phyloP scores from a whole-genome alignment of 1,284 basidiomycete genomes.

The Phlebopus sp. region DNA sequence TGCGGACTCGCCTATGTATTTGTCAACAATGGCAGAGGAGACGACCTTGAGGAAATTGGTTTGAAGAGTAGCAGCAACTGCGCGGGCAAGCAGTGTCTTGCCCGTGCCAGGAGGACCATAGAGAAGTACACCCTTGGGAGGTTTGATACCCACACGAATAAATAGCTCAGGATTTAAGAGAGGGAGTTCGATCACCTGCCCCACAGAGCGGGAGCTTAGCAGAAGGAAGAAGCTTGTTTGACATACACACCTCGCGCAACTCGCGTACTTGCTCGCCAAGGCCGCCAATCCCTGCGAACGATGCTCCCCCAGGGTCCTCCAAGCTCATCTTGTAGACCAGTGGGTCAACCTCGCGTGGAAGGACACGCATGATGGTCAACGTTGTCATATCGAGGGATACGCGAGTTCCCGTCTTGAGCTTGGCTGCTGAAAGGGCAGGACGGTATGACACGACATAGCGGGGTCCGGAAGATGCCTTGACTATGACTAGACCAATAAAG shows the following conservation, averaged over 20 bases:
- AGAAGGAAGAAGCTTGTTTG: neutral
- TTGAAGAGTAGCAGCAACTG: constrained; percentile 92
- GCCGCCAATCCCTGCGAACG: constrained; percentile 97
- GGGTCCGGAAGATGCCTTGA: constrained; percentile 97
- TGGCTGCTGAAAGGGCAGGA: constrained; percentile 86
- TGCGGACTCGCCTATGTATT: constrained; percentile 98
- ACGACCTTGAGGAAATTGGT: constrained; percentile 99
- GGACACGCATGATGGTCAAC: constrained; percentile 96
- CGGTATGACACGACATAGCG: constrained; percentile 99
- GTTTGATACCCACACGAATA: constrained; percentile 92
- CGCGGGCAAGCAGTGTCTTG: constrained; percentile 93
- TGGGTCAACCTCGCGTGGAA: constrained; percentile 97
- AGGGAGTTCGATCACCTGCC: constrained; percentile 91
- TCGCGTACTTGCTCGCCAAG: constrained; percentile 96
- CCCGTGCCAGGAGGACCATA: constrained; percentile 95
- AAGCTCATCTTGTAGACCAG: constrained; percentile 99
- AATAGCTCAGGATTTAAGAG: constrained; percentile 96
- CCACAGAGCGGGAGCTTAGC: constrained; percentile 1
- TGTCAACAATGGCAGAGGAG: constrained; percentile 99
- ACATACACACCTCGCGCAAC: constrained; percentile 82
- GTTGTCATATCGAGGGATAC: constrained; percentile 99
- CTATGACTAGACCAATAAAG: constrained; percentile 71
- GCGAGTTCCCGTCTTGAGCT: constrained; percentile 92
- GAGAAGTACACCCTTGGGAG: constrained; percentile 90
- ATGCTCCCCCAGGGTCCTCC: constrained; percentile 94